A percentile compares a stretch with the other conserved stretches of the same genome.
These are phyloP conservation scores for Candida incommunis DNA, from an alignment of 805 yeast species.

Conservation along the genomic window DNA sequence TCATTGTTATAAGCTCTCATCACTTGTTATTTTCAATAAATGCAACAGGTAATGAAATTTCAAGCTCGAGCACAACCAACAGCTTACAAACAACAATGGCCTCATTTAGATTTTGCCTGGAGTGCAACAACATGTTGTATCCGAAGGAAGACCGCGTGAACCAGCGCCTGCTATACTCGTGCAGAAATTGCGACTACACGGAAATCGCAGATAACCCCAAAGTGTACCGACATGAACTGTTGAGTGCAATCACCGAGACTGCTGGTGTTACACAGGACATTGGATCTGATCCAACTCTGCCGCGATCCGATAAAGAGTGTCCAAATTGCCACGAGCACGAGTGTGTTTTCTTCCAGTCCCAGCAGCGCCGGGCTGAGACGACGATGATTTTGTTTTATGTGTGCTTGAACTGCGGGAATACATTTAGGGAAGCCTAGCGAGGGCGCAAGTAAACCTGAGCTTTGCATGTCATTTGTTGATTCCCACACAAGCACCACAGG, in stretches of 20 bases:
- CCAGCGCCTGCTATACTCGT: slow-evolving; percentile 67
- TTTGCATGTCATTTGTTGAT: no score
- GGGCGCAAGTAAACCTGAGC: no score
- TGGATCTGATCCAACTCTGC: slow-evolving; percentile 95
- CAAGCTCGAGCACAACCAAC: no score
- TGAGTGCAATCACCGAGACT: slow-evolving; percentile 80
- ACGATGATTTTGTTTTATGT: slow-evolving; percentile 86
- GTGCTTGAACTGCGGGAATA: slow-evolving; percentile 74
- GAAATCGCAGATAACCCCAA: slow-evolving; percentile 80
- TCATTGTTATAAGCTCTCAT: no score
- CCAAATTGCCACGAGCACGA: slow-evolving; percentile 79
- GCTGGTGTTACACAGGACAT: slow-evolving; percentile 96
- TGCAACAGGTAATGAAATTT: no score
- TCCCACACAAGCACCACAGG: no score
- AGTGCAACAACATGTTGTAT: slow-evolving; percentile 95
- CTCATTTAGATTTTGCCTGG: slow-evolving; percentile 90
- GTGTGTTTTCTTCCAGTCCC: slow-evolving; percentile 94
- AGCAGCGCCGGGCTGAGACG: slow-evolving; percentile 89
- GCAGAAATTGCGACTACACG: slow-evolving; percentile 88
- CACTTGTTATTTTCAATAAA: no score
- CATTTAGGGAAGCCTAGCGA: slow-evolving; percentile 34
- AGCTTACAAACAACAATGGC: slow-evolving; percentile 36
- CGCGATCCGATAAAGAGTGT: slow-evolving; percentile 87
- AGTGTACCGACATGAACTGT: slow-evolving; percentile 81
- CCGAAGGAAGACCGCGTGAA: slow-evolving; percentile 86